Percentiles rank a stretch among this genome's conserved stretches.
Conservation (phyloP, 306 rosid genomes). For the Macrotyloma uniflorum region DNA sequence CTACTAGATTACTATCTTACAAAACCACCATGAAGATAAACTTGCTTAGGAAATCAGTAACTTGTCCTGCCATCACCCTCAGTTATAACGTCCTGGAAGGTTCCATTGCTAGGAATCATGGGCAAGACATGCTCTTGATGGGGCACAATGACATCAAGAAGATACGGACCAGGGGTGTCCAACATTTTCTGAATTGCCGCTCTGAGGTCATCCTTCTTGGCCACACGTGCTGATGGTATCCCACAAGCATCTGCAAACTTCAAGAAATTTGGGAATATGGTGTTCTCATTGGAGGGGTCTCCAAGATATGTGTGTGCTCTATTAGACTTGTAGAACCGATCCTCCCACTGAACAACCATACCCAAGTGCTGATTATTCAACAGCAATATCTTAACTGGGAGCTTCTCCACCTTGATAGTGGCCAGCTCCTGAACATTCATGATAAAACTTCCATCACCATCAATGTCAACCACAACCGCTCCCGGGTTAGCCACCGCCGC, state of each 20-base stretch:
- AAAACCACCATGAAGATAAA: conserved; percentile 23
- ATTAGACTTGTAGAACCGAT: conserved; percentile 83
- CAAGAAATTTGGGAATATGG: conserved; percentile 75
- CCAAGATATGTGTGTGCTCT: conserved; percentile 87
- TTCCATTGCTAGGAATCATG: conserved; percentile 85
- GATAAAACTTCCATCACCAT: conserved; percentile 89
- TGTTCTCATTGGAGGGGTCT: conserved; percentile 62
- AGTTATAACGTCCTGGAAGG: conserved; percentile 81
- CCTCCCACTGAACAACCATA: conserved; percentile 96
- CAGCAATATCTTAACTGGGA: conserved; percentile 72
- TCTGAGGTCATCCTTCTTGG: conserved; percentile 60
- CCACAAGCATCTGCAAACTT: conserved; percentile 80
- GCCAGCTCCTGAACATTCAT: conserved; percentile 93
- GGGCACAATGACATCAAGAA: conserved; percentile 85
- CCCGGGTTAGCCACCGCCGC: conserved; percentile 82
- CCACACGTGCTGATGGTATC: conserved; percentile 78
- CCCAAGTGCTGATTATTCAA: conserved; percentile 93
- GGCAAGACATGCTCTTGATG: conserved; percentile 96
- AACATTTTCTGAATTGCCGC: conserved; percentile 88
- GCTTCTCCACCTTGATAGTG: conserved; percentile 79
- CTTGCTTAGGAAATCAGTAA: conserved; percentile 43
- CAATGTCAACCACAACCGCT: conserved; percentile 68
- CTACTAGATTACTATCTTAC: conserved; percentile 23
- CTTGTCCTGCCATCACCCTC: conserved; percentile 82
- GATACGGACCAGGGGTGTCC: conserved; percentile 85